Percentiles rank a stretch among this genome's conserved stretches.
These are phyloP conservation scores for Aspergillus pseudonomiae DNA, from an alignment of 2,329 filamentous ascomycete genomes.

Conservation along the genomic window DNA sequence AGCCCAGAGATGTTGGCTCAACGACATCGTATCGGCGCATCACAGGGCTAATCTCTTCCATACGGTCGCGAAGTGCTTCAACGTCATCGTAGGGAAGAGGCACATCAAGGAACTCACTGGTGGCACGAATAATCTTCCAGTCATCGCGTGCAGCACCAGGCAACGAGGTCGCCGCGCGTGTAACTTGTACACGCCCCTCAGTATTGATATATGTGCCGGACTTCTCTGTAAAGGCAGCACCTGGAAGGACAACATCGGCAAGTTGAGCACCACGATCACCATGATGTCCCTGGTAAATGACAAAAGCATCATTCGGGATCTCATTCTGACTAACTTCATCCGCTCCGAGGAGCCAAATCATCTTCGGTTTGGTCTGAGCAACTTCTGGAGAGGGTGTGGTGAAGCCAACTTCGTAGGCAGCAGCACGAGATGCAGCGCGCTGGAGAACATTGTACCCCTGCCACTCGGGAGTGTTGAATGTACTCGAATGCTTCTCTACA, in stretches of 20 bases:
- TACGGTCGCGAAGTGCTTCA: conserved; percentile 83
- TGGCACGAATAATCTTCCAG: conserved; percentile 98
- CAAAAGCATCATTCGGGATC: conserved; percentile 92
- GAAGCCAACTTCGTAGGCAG: conserved; percentile 95
- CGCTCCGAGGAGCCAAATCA: conserved; percentile 93
- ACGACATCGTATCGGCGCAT: conserved; percentile 88
- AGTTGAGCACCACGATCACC: conserved; percentile 91
- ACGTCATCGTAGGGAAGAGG: conserved; percentile 93
- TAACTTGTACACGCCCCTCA: conserved; percentile 93
- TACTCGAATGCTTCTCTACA: conserved; percentile 87
- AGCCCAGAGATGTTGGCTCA: conserved; percentile 73
- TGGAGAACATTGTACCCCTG: conserved; percentile 98
- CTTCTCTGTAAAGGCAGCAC: conserved; percentile 96
- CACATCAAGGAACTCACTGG: conserved; percentile 84
- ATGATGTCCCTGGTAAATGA: conserved; percentile 98
- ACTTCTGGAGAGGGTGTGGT: conserved; percentile 80
- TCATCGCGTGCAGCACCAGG: conserved; percentile 90
- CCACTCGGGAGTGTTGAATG: conserved; percentile 88
- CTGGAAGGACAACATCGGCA: conserved; percentile 90
- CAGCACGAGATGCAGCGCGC: conserved; percentile 85
- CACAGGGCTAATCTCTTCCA: conserved; percentile 91
- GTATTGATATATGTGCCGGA: conserved; percentile 96
- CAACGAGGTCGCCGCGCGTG: conserved; percentile 82
- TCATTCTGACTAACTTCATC: conserved; percentile 85
- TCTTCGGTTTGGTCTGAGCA: conserved; percentile 85